Conservation (phyloP, 352 stramenopile genomes). For the Pythium pyrilobum region DNA sequence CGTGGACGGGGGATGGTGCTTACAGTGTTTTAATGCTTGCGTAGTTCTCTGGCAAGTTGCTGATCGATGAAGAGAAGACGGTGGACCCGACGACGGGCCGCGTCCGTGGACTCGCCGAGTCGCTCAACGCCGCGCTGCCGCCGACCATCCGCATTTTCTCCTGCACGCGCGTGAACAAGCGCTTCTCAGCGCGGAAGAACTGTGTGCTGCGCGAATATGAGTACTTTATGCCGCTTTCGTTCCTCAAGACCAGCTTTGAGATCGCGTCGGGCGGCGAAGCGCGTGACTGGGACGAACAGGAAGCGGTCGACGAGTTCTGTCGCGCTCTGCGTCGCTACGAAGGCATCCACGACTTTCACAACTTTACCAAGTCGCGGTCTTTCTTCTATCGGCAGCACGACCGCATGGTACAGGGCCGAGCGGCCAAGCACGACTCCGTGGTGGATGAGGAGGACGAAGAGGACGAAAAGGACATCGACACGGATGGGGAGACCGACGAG, state of each 20-base stretch:
- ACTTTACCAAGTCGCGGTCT: slow-evolving; percentile 82
- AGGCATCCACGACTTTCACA: slow-evolving; percentile 89
- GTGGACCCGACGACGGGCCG: slow-evolving; percentile 54
- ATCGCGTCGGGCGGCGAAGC: not conserved
- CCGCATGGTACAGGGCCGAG: slow-evolving; percentile 21
- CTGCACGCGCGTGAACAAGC: slow-evolving; percentile 84
- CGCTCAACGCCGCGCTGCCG: slow-evolving; percentile 76
- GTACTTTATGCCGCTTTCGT: slow-evolving; percentile 87
- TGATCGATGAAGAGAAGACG: slow-evolving; percentile 71
- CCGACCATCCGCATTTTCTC: slow-evolving; percentile 85
- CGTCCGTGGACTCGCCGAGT: slow-evolving; percentile 48
- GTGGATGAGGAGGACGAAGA: slow-evolving; percentile 13
- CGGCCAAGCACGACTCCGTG: not conserved
- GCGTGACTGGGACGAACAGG: slow-evolving; percentile 28
- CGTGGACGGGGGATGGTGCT: not conserved
- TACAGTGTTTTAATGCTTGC: not conserved
- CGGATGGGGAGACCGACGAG: slow-evolving; percentile 1
- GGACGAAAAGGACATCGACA: slow-evolving; percentile 10
- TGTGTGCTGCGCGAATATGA: slow-evolving; percentile 88
- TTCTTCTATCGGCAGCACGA: slow-evolving; percentile 75
- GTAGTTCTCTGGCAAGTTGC: slow-evolving; percentile 84
- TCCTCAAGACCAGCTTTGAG: slow-evolving; percentile 47
- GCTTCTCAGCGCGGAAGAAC: slow-evolving; percentile 84
- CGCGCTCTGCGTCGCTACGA: slow-evolving; percentile 58
- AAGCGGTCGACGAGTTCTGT: slow-evolving; percentile 42